These are phyloP conservation scores for Casuarina glauca DNA, from an alignment of 306 rosid genomes.

Conservation along the genomic window DNA sequence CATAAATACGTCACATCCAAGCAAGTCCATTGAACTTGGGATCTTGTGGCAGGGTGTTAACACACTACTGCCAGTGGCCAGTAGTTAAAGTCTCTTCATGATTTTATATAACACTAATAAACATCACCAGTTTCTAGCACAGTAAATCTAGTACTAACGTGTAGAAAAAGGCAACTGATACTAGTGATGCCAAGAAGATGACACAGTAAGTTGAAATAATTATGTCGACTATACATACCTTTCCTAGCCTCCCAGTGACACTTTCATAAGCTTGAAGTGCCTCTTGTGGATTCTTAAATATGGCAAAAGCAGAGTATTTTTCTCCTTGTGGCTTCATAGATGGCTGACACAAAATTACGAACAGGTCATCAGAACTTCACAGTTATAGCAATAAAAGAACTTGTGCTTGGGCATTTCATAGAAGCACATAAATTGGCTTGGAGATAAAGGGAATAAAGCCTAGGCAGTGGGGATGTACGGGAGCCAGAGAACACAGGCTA, in stretches of 20 bases:
- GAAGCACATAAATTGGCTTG: not conserved
- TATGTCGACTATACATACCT: slow-evolving; percentile 39
- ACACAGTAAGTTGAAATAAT: not conserved
- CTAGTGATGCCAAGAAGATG: not conserved
- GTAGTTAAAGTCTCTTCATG: not conserved
- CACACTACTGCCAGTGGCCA: too few species aligned
- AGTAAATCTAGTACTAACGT: not conserved
- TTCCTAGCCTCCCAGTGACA: slow-evolving; percentile 41
- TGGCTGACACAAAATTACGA: slow-evolving; percentile 44
- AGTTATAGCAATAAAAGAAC: not conserved
- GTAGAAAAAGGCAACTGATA: not conserved
- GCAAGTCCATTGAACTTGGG: not conserved
- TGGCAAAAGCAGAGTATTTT: slow-evolving; percentile 54
- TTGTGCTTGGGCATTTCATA: not conserved
- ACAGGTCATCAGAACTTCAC: slow-evolving; percentile 1
- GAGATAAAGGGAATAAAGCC: not conserved
- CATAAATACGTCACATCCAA: not conserved
- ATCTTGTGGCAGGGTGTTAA: not conserved
- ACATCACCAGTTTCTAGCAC: not conserved
- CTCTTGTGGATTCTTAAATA: slow-evolving; percentile 55
- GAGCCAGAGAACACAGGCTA: not conserved
- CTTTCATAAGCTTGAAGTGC: slow-evolving; percentile 61
- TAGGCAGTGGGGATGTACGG: not conserved
- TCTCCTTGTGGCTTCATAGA: slow-evolving; percentile 41
- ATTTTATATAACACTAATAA: not conserved